Percentiles rank a stretch among this genome's conserved stretches.
These are phyloP conservation scores for Volvox reticuliferus DNA, from an alignment of 139 green algal species.

Conservation along the genomic window DNA sequence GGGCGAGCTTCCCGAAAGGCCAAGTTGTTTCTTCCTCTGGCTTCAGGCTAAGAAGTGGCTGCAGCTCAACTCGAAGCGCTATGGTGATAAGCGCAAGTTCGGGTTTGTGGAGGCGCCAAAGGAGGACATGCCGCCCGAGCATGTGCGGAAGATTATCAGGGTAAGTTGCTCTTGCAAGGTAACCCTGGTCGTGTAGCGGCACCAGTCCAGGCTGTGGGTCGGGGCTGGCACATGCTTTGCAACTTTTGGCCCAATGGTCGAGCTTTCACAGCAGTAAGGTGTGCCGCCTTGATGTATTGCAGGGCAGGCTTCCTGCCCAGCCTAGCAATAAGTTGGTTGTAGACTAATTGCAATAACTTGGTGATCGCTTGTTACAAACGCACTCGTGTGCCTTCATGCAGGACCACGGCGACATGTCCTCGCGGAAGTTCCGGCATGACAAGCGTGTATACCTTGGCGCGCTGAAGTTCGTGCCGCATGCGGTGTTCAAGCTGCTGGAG, in stretches of 20 bases:
- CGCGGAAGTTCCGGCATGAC: slow-evolving; percentile 97
- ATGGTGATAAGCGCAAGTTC: slow-evolving; percentile 93
- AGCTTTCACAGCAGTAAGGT: too few species aligned
- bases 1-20: too few species aligned
- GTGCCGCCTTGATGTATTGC: too few species aligned
- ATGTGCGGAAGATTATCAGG: slow-evolving; percentile 97
- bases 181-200: too few species aligned
- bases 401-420: slow-evolving; percentile 99
- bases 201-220: too few species aligned
- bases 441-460: slow-evolving; percentile 99
- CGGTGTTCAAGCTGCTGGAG: slow-evolving; percentile 99
- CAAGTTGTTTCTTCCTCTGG: too few species aligned
- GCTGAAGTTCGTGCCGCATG: slow-evolving; percentile 99
- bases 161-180: slow-evolving; percentile 5
- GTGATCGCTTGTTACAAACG: too few species aligned
- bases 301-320: too few species aligned
- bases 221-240: too few species aligned
- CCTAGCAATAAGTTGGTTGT: too few species aligned
- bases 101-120: slow-evolving; percentile 93
- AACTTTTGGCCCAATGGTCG: too few species aligned
- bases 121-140: slow-evolving; percentile 98
- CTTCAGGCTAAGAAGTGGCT: slow-evolving; percentile 95
- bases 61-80: slow-evolving; percentile 93
- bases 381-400: slow-evolving; percentile 21
- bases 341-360: too few species aligned